Conservation (phyloP, 371 early-diverging fungal species). For the Chytridiales sp. region DNA sequence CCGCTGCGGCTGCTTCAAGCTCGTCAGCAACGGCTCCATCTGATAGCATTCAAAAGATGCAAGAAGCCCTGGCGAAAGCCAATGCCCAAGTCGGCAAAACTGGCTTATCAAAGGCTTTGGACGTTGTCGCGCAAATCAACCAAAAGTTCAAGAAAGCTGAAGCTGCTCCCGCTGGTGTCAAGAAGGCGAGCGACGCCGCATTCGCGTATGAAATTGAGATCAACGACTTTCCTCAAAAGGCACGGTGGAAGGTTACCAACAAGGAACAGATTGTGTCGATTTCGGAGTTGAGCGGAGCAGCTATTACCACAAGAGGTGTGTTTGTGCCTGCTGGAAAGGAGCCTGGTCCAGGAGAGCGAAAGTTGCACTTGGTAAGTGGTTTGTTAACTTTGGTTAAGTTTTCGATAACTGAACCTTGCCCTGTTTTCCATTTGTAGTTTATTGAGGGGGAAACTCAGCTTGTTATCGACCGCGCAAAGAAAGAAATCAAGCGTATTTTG, state of each 20-base stretch:
- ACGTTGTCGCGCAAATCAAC: slow-evolving; percentile 52
- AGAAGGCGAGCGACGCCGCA: slow-evolving; percentile 40
- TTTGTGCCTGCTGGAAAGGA: slow-evolving; percentile 85
- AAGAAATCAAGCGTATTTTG: slow-evolving; percentile 87
- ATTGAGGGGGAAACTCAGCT: slow-evolving; percentile 92
- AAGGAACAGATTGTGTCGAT: slow-evolving; percentile 91
- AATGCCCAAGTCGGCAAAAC: slow-evolving; percentile 48
- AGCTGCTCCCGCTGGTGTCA: slow-evolving; percentile 51
- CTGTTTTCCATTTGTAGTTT: slow-evolving; percentile 44
- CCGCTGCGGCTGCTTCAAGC: slow-evolving; percentile 25
- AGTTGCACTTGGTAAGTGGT: slow-evolving; percentile 72
- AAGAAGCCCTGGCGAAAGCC: slow-evolving; percentile 52
- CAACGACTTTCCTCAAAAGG: slow-evolving; percentile 96
- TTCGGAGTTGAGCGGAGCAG: slow-evolving; percentile 86
- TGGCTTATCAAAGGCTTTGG: slow-evolving; percentile 44
- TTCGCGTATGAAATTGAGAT: slow-evolving; percentile 82
- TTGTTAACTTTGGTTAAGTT: slow-evolving; percentile 10
- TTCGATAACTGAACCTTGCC: not conserved
- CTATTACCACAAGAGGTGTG: slow-evolving; percentile 91
- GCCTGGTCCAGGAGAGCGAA: slow-evolving; percentile 71
- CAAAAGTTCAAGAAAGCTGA: slow-evolving; percentile 35
- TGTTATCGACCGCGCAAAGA: slow-evolving; percentile 87
- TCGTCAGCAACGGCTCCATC: slow-evolving; percentile 30
- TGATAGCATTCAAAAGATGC: slow-evolving; percentile 36
- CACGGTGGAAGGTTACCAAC: slow-evolving; percentile 95